Percentiles rank a stretch among this genome's conserved stretches.
These are phyloP conservation scores for Pholiota conissans DNA, from an alignment of 768 basidiomycete species.

Conservation along the genomic window DNA sequence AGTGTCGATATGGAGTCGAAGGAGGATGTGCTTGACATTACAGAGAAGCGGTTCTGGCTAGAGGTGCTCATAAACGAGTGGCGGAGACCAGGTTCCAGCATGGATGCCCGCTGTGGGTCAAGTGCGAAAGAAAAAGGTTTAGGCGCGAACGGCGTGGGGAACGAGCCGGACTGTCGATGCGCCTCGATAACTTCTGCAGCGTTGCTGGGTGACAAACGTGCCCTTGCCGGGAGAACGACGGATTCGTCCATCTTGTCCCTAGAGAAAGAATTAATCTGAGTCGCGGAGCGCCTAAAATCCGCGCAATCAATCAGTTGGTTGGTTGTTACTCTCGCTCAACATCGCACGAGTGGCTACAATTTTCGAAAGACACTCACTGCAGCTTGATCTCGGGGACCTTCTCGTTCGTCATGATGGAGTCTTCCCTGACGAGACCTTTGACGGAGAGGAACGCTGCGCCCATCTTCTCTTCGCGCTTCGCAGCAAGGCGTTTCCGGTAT, in stretches of 20 bases:
- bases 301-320: neutral
- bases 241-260: conserved; percentile 41
- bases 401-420: conserved; percentile 15
- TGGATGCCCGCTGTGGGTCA: conserved; percentile 18
- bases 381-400: conserved; percentile 17
- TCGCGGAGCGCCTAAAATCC: conserved; percentile 15
- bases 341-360: neutral
- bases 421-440: conserved; percentile 44
- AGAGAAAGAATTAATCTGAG: conserved; percentile 32
- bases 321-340: neutral
- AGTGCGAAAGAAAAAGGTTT: conserved; percentile 44
- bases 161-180: conserved; percentile 40
- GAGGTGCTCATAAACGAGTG: conserved; percentile 28
- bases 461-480: conserved; percentile 34
- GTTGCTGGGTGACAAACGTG: conserved; percentile 34
- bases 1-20: conserved; percentile 29
- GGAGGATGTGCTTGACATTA: conserved; percentile 33
- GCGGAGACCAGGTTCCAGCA: conserved; percentile 27
- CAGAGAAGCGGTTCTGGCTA: conserved; percentile 38
- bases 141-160: conserved; percentile 39
- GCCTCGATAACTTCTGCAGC: conserved; percentile 44
- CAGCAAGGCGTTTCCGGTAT: conserved; percentile 39
- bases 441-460: conserved; percentile 48
- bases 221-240: conserved; percentile 55
- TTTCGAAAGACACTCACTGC: conserved; percentile 18